Conservation (phyloP, 495 filamentous ascomycete species). For the Thozetella sp. region DNA sequence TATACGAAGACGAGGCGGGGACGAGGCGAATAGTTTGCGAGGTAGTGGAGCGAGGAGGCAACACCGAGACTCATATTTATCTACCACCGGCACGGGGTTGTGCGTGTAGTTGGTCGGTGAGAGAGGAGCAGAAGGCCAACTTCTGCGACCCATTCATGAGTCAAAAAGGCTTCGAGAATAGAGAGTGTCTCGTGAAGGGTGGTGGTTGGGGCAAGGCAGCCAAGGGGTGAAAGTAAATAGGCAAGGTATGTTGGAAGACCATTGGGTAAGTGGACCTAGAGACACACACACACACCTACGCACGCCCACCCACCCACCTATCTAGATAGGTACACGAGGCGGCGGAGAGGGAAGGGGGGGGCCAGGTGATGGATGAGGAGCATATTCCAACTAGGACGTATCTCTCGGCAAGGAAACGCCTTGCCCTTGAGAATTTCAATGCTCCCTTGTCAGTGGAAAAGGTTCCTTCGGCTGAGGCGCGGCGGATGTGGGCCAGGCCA, state of each 20-base stretch:
- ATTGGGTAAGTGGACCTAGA: too few relatives aligned
- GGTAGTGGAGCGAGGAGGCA: neutral
- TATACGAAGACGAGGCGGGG: neutral
- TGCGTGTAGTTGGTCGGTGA: neutral
- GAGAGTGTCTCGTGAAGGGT: neutral
- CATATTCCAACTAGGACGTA: too few relatives aligned
- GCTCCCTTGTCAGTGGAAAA: neutral
- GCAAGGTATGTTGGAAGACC: neutral
- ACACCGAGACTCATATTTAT: neutral
- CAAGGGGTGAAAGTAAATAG: slow-evolving; percentile 8
- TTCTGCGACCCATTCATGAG: neutral
- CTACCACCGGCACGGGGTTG: neutral
- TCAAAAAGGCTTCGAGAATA: neutral
- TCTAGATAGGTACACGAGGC: too few relatives aligned
- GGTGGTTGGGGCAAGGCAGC: neutral
- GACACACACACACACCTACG: too few relatives aligned
- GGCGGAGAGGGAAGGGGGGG: too few relatives aligned
- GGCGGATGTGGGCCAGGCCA: neutral
- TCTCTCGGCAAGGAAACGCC: too few relatives aligned
- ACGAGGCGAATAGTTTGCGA: neutral
- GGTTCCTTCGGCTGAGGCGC: neutral
- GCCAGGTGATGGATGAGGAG: too few relatives aligned
- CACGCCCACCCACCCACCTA: too few relatives aligned
- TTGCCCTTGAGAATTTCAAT: too few relatives aligned
- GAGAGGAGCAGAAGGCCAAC: neutral